Percentiles rank a stretch among this genome's conserved stretches.
These are phyloP conservation scores for Alternaria solani DNA, from an alignment of 2,329 filamentous ascomycete genomes.

Conservation along the genomic window DNA sequence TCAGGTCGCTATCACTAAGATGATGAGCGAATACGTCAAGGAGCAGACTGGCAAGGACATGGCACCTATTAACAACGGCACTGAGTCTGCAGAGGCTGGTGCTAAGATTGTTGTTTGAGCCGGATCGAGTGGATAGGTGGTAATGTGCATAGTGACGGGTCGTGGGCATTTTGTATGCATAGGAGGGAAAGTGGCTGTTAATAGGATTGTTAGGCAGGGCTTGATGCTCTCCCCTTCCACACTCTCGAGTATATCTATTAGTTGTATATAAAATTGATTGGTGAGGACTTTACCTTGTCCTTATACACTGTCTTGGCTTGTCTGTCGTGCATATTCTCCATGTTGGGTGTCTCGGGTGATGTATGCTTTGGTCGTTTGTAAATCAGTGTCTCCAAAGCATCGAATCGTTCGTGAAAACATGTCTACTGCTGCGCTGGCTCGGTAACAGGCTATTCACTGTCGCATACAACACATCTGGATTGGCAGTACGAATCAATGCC, in stretches of 20 bases:
- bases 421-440: too few relatives aligned
- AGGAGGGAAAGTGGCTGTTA: background rate
- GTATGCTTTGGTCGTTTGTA: background rate
- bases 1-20: slow-evolving; percentile 42
- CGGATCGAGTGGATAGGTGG: background rate
- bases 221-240: background rate
- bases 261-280: slow-evolving; percentile 5
- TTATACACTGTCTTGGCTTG: background rate
- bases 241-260: background rate
- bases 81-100: background rate
- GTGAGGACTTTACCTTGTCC: background rate
- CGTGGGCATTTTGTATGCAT: background rate
- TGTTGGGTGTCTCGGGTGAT: background rate
- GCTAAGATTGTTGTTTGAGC: slow-evolving; percentile 1
- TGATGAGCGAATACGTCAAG: slow-evolving; percentile 48
- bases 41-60: slow-evolving; percentile 32
- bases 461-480: too few relatives aligned
- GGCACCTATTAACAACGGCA: background rate
- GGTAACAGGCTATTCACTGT: too few relatives aligned
- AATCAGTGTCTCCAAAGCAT: background rate
- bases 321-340: background rate
- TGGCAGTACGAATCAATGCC: too few relatives aligned
- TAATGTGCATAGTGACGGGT: slow-evolving; percentile 4
- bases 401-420: too few relatives aligned
- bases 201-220: background rate